Evolutionary conservation across 805 yeast species (phyloP).

Genomic region (Grigorovia yakushimaensis): DNA sequence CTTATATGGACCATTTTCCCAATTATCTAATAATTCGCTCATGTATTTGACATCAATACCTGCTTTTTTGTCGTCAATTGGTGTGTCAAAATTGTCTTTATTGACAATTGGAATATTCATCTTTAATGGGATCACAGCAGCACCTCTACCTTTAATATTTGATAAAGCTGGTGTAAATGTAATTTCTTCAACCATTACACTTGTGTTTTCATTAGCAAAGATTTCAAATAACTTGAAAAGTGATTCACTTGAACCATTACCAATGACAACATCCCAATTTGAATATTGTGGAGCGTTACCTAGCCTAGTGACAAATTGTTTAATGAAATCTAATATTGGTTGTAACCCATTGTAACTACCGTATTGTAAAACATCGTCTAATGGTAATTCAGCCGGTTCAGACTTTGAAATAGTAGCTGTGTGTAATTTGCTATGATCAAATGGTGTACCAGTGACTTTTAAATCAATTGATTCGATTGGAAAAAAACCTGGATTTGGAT

Average conservation of each 20-base stretch:
- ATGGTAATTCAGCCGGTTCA: conserved; percentile 13
- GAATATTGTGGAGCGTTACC: no score
- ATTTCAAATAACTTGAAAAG: conserved; percentile 43
- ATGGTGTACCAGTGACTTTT: conserved; percentile 27
- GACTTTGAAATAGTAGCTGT: background rate
- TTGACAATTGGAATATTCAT: conserved; percentile 15
- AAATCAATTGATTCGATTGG: conserved; percentile 46
- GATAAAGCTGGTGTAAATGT: conserved; percentile 52
- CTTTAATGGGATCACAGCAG: conserved; percentile 51
- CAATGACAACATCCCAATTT: conserved; percentile 36
- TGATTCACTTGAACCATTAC: conserved; percentile 49
- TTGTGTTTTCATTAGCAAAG: conserved; percentile 46
- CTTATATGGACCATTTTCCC: conserved; percentile 43
- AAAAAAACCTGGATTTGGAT: conserved; percentile 52
- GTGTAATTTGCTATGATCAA: conserved; percentile 6
- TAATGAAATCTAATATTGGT: conserved; percentile 32
- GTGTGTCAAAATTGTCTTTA: background rate
- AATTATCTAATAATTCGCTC: conserved; percentile 43
- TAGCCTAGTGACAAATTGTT: conserved; percentile 30
- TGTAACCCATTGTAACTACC: conserved; percentile 39
- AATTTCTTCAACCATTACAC: conserved; percentile 54
- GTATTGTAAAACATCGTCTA: conserved; percentile 50
- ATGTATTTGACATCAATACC: conserved; percentile 43
- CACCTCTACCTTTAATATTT: conserved; percentile 39
- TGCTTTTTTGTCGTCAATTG: no score